Percentiles rank a stretch among this genome's conserved stretches.
phyloP scores from a whole-genome alignment of 139 green algal genomes.

The Zygnema cylindricum region DNA sequence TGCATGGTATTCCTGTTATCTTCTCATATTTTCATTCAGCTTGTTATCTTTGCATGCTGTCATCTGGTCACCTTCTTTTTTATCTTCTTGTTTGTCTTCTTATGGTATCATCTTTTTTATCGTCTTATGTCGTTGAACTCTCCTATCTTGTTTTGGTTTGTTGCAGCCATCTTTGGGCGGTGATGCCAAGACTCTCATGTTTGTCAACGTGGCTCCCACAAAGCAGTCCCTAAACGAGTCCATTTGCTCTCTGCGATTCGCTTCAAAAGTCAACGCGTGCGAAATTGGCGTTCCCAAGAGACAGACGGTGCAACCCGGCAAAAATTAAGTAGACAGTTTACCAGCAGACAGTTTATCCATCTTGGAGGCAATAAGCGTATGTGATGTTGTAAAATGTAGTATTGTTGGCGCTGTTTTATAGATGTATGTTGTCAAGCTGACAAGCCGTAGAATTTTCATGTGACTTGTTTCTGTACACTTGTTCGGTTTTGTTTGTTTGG shows the following conservation, averaged over 20 bases:
- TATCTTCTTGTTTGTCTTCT: neutral
- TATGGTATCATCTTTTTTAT: slow-evolving; percentile 26
- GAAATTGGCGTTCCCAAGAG: slow-evolving; percentile 54
- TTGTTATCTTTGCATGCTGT: neutral
- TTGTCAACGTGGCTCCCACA: slow-evolving; percentile 86
- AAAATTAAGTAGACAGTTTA: neutral
- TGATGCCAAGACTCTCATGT: slow-evolving; percentile 93
- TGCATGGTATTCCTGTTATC: neutral
- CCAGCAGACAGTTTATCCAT: neutral
- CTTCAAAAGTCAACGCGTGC: slow-evolving; percentile 82
- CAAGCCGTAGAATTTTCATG: too few relatives aligned
- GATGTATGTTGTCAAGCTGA: too few relatives aligned
- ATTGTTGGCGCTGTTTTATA: too few relatives aligned
- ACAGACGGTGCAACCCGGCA: slow-evolving; percentile 1
- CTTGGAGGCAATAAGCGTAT: neutral
- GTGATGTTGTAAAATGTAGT: too few relatives aligned
- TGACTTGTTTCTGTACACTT: too few relatives aligned
- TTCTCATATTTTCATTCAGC: neutral
- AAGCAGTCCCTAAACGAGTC: slow-evolving; percentile 75
- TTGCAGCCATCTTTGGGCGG: slow-evolving; percentile 77
- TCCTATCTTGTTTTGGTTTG: slow-evolving; percentile 10
- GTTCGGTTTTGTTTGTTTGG: too few relatives aligned
- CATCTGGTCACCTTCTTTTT: neutral
- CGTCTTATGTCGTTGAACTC: neutral
- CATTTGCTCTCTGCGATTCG: slow-evolving; percentile 89